Percentiles rank a stretch among this genome's conserved stretches.
These are phyloP conservation scores for Ceratobasidium sp. DNA, from an alignment of 1,284 basidiomycete species.

Conservation along the genomic window DNA sequence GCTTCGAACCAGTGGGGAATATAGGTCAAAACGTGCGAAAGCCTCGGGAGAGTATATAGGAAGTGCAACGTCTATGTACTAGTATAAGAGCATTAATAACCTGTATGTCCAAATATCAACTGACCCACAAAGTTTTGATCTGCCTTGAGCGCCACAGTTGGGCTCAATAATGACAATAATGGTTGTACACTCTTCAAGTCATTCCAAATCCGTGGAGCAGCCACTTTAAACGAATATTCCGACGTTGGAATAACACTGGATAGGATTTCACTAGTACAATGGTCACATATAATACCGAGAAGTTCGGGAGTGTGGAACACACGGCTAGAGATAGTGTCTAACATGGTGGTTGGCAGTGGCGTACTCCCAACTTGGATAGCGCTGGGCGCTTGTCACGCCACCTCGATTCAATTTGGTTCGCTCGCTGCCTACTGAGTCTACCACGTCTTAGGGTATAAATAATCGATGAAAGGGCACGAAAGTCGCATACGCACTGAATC, in stretches of 20 bases:
- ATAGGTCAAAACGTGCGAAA: neutral
- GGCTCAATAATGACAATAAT: neutral
- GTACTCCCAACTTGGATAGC: neutral
- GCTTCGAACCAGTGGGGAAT: neutral
- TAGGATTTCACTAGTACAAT: neutral
- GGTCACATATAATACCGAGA: neutral
- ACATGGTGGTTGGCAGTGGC: slow-evolving; percentile 1
- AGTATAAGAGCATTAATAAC: too few relatives aligned
- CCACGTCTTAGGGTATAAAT: too few relatives aligned
- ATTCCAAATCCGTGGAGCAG: slow-evolving; percentile 4
- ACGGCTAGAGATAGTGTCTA: too few relatives aligned
- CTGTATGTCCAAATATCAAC: too few relatives aligned
- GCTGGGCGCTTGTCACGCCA: neutral
- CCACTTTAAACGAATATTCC: neutral
- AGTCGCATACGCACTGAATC: too few relatives aligned
- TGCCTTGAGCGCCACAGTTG: neutral
- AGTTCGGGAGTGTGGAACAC: neutral
- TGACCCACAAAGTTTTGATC: too few relatives aligned
- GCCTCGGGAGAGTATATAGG: neutral
- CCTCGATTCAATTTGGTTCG: too few relatives aligned
- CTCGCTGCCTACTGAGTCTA: too few relatives aligned
- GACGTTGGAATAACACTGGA: neutral
- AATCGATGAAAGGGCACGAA: too few relatives aligned
- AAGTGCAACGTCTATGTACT: neutral
- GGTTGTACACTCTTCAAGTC: neutral